Conservation (phyloP, 2,329 filamentous ascomycete genomes). For the Thielaviopsis euricoi region DNA sequence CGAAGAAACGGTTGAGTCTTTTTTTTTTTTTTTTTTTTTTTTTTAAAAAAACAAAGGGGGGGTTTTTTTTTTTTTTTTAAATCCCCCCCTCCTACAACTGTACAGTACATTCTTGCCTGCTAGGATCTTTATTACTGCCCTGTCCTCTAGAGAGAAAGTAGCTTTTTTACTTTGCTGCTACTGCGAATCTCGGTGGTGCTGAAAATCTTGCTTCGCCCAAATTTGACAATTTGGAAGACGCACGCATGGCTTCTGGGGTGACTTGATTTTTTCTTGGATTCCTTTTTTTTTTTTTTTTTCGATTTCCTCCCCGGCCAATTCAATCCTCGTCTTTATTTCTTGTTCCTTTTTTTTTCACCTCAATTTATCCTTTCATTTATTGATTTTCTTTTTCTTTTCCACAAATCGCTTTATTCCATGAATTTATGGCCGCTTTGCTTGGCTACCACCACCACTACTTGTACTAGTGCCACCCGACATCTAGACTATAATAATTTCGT, state of each 20-base stretch:
- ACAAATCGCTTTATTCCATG: background rate
- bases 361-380: background rate
- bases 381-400: background rate
- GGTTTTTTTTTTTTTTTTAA: too few species aligned
- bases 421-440: background rate
- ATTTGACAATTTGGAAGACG: conserved; percentile 5
- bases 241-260: conserved; percentile 1
- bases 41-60: too few species aligned
- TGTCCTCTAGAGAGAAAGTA: too few species aligned
- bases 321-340: background rate
- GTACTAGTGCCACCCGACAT: background rate
- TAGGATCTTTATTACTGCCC: too few species aligned
- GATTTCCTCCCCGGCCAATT: background rate
- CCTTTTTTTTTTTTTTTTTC: background rate
- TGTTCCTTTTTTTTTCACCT: background rate
- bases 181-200: background rate
- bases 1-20: too few species aligned
- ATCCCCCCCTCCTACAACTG: too few species aligned
- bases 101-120: too few species aligned
- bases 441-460: background rate
- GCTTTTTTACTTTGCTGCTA: background rate
- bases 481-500: background rate
- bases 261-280: background rate
- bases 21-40: too few species aligned
- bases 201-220: background rate